Evolutionary conservation across 192 early-diverging fungal species (phyloP).

Genomic region (Chytriomyces sp.): DNA sequence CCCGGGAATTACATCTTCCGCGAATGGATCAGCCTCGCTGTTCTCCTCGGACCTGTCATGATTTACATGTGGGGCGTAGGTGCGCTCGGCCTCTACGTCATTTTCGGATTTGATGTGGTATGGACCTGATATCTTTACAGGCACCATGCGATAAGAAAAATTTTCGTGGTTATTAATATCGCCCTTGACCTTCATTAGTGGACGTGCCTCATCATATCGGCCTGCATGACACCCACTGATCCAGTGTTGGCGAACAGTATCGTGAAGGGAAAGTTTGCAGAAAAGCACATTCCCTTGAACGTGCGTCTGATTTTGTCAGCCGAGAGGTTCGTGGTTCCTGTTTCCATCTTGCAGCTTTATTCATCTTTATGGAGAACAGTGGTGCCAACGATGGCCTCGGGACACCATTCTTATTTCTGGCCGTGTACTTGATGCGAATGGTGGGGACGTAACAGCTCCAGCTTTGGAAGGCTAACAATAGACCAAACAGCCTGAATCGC

Average conservation of each 20-base stretch:
- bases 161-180: no score
- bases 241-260: constrained; percentile 94
- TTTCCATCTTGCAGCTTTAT: constrained; percentile 58
- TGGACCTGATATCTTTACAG: no score
- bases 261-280: constrained; percentile 91
- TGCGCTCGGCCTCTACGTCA: constrained; percentile 61
- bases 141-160: constrained; percentile 1
- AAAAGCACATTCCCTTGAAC: constrained; percentile 76
- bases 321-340: constrained; percentile 78
- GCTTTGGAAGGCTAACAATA: constrained; percentile 20
- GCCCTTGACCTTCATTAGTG: constrained; percentile 58
- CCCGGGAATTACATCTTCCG: constrained; percentile 72
- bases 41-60: constrained; percentile 82
- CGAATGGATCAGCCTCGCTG: constrained; percentile 65
- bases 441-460: no score
- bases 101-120: constrained; percentile 26
- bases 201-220: constrained; percentile 74
- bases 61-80: constrained; percentile 76
- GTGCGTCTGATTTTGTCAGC: constrained; percentile 41
- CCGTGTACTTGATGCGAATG: constrained; percentile 62
- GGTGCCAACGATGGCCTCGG: constrained; percentile 90
- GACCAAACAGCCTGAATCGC: constrained; percentile 5
- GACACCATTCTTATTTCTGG: constrained; percentile 80
- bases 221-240: constrained; percentile 90
- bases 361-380: constrained; percentile 43